Evolutionary conservation across 306 rosid genomes (phyloP), one percentile per base, ranked within the genome.

Genomic region (Cucumis melo): DNA sequence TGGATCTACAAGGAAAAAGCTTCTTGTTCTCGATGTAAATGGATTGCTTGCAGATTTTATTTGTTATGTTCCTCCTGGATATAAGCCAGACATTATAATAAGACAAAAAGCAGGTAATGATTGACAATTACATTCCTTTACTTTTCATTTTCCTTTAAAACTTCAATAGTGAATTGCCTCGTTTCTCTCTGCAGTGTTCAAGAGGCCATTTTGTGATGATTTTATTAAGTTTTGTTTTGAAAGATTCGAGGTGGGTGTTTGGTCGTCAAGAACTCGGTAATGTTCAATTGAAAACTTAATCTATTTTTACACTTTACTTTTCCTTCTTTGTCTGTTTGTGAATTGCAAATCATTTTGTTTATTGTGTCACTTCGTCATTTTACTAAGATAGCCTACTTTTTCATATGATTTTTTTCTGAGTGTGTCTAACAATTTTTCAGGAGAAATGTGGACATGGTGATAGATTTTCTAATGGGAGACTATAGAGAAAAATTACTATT

Each of bases 261-360:
- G 98, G 98, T 90, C 98, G 75, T 91, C 99, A 75, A 94, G 96
- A 89, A 64, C 74, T 77, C 83, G 85, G 99, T 94, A 94, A 83
- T 62, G 71, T 77, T 84, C 83, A 63, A 50, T 78, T 58, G 46
- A 57, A 53, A 73, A 62, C 48, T 46, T 27, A 6, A 63, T 20
- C 12, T 82, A 58, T 72, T 51, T 73, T 74, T 76, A 74, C 64
- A 36, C 27, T 72, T 23, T 17, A 53, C 53, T 38, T 62, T 77
- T 19, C 54, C 54, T 63, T 48, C 62, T 12, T 32, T 32, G n/a
- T 34, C 13, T 57, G 63, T 19, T 77, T 34, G 38, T 15, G 58
- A 20, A 21, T 29, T 71, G 44, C 3, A 27, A 44, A 66, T 19
- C 17, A 34, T 74, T 55, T 59, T 21, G 16, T 77, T 59, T 60